phyloP scores from a whole-genome alignment of 768 basidiomycete species.

The Macrolepiota dolichaula region DNA sequence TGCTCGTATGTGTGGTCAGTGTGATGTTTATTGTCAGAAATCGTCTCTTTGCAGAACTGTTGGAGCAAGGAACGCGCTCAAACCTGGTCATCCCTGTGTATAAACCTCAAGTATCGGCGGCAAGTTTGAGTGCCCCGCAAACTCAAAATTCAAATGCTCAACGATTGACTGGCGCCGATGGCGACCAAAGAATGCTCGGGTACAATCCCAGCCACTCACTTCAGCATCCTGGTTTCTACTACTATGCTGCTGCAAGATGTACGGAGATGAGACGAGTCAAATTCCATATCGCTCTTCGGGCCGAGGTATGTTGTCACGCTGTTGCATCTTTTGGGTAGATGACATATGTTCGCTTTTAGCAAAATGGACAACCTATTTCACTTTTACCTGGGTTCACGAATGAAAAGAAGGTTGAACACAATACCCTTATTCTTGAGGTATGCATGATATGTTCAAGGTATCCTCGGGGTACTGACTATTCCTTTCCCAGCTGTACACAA shows the following conservation, averaged over 20 bases:
- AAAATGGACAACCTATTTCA: slow-evolving; percentile 18
- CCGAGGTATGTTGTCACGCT: slow-evolving; percentile 39
- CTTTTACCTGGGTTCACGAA: slow-evolving; percentile 75
- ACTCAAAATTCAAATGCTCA: slow-evolving; percentile 16
- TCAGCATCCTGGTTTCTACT: slow-evolving; percentile 92
- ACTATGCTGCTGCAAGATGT: slow-evolving; percentile 83
- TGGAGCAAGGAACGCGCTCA: slow-evolving; percentile 74
- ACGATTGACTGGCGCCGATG: slow-evolving; percentile 46
- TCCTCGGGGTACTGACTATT: neutral
- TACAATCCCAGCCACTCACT: slow-evolving; percentile 79
- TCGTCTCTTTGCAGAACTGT: slow-evolving; percentile 85
- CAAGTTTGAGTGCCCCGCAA: slow-evolving; percentile 18
- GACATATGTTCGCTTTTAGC: slow-evolving; percentile 16
- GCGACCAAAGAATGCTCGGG: slow-evolving; percentile 54
- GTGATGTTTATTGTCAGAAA: slow-evolving; percentile 47
- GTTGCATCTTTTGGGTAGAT: neutral
- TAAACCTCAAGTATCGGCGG: slow-evolving; percentile 35
- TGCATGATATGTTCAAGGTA: slow-evolving; percentile 9
- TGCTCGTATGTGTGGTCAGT: neutral
- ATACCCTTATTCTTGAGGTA: slow-evolving; percentile 81
- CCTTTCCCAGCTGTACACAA: slow-evolving; percentile 74
- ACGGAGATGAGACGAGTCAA: slow-evolving; percentile 72
- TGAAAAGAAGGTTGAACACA: slow-evolving; percentile 91
- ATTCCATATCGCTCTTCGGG: slow-evolving; percentile 56
- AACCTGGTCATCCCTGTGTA: slow-evolving; percentile 62